These are phyloP conservation scores for Truncatella angustata DNA, from an alignment of 2,329 filamentous ascomycete species.

Conservation along the genomic window DNA sequence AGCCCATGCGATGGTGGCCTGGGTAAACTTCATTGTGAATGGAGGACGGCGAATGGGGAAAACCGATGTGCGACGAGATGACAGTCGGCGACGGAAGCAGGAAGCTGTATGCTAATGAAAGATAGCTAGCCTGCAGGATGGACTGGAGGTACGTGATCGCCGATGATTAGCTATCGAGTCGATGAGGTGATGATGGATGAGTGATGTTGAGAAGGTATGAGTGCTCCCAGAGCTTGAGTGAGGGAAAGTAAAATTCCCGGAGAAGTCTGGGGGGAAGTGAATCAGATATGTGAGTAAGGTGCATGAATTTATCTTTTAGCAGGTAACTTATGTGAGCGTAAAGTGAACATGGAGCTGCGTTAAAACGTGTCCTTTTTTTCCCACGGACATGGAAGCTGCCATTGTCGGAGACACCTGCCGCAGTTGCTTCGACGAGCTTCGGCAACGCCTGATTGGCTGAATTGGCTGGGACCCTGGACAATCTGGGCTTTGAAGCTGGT, in stretches of 20 bases:
- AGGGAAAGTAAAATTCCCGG: conserved; percentile 21
- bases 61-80: neutral
- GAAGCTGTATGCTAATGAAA: conserved; percentile 10
- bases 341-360: neutral
- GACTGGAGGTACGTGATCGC: too few relatives aligned
- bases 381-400: conserved; percentile 3
- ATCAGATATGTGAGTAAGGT: too few relatives aligned
- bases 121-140: conserved; percentile 4
- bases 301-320: conserved; percentile 9
- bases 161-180: too few relatives aligned
- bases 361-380: conserved; percentile 13
- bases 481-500: conserved; percentile 2
- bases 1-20: conserved; percentile 72
- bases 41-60: conserved; percentile 10
- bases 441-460: conserved; percentile 3
- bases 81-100: neutral
- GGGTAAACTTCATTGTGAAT: conserved; percentile 77
- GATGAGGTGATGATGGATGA: too few relatives aligned
- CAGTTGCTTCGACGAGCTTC: conserved; percentile 5
- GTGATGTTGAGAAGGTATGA: conserved; percentile 25
- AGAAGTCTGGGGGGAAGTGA: conserved; percentile 16
- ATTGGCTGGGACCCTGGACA: neutral
- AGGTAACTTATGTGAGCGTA: too few relatives aligned
- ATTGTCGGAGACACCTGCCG: conserved; percentile 4
- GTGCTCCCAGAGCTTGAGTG: conserved; percentile 37